A percentile compares a stretch with the other conserved stretches of the same genome.
These are phyloP conservation scores for Edaphochlamys debaryana DNA, from an alignment of 139 green algal species.

Conservation along the genomic window DNA sequence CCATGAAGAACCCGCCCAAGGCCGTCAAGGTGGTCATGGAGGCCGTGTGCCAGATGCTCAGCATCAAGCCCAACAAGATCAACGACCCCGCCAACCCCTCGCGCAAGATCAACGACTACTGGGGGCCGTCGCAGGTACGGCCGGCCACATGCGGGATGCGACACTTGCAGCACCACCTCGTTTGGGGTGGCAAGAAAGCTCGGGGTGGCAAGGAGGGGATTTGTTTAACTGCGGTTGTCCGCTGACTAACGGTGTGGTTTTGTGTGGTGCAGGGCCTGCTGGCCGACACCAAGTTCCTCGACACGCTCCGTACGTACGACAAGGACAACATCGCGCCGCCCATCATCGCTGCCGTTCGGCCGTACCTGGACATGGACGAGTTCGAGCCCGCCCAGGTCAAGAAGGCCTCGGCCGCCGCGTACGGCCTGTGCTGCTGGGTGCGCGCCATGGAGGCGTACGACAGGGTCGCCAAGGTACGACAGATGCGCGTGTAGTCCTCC, in stretches of 20 bases:
- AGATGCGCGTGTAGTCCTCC: no score
- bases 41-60: constrained; percentile 77
- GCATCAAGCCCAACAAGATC: constrained; percentile 75
- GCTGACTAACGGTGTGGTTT: no score
- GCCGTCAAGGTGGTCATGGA: constrained; percentile 77
- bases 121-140: constrained; percentile 63
- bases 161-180: no score
- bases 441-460: constrained; percentile 86
- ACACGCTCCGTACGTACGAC: constrained; percentile 71
- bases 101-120: constrained; percentile 78
- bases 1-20: constrained; percentile 73
- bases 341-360: constrained; percentile 62
- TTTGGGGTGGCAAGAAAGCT: no score
- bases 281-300: constrained; percentile 72
- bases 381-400: constrained; percentile 64
- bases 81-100: constrained; percentile 60
- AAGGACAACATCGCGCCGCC: constrained; percentile 76
- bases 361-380: constrained; percentile 66
- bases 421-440: constrained; percentile 82
- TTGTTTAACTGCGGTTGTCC: no score
- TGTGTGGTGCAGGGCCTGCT: constrained; percentile 64
- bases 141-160: no score
- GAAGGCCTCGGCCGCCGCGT: constrained; percentile 74
- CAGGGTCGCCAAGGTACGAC: constrained; percentile 43
- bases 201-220: no score